A percentile compares a stretch with the other conserved stretches of the same genome.
Conservation (phyloP, 495 filamentous ascomycete species). For the Aspergillus sclerotiicarbonarius region DNA sequence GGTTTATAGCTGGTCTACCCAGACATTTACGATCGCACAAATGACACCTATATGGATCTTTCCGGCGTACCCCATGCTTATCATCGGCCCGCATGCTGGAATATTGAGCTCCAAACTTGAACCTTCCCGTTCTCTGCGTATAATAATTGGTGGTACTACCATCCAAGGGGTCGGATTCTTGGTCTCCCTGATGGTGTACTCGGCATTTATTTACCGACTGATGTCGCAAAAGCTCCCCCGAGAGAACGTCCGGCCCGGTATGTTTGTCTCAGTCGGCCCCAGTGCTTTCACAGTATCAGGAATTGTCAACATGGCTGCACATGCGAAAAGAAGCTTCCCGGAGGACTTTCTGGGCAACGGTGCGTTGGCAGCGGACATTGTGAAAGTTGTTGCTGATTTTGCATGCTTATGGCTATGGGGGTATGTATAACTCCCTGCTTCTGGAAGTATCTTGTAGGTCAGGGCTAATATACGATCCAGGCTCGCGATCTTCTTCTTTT, state of each 20-base stretch:
- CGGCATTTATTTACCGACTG: slow-evolving; percentile 80
- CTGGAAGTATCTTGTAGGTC: background rate
- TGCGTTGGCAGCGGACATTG: slow-evolving; percentile 50
- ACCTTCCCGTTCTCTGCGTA: slow-evolving; percentile 51
- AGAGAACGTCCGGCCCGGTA: slow-evolving; percentile 72
- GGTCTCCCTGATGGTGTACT: slow-evolving; percentile 81
- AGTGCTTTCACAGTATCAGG: slow-evolving; percentile 76
- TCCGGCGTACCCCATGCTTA: slow-evolving; percentile 80
- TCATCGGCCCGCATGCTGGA: slow-evolving; percentile 72
- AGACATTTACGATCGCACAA: slow-evolving; percentile 75
- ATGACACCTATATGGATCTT: slow-evolving; percentile 96
- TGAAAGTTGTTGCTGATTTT: slow-evolving; percentile 56
- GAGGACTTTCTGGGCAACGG: slow-evolving; percentile 60
- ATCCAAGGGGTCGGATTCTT: slow-evolving; percentile 84
- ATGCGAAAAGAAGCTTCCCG: slow-evolving; percentile 44
- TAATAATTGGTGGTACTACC: slow-evolving; percentile 69
- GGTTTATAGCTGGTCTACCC: slow-evolving; percentile 59
- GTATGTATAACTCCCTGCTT: slow-evolving; percentile 23
- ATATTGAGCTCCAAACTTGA: slow-evolving; percentile 54
- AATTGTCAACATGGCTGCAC: slow-evolving; percentile 56
- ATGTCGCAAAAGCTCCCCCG: slow-evolving; percentile 89
- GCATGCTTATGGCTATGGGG: slow-evolving; percentile 81
- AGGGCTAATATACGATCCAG: slow-evolving; percentile 29
- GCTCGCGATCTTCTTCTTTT: slow-evolving; percentile 82
- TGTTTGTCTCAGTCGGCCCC: slow-evolving; percentile 83